Conservation (phyloP, 441 rosid genomes). For the Syzygium malaccense region DNA sequence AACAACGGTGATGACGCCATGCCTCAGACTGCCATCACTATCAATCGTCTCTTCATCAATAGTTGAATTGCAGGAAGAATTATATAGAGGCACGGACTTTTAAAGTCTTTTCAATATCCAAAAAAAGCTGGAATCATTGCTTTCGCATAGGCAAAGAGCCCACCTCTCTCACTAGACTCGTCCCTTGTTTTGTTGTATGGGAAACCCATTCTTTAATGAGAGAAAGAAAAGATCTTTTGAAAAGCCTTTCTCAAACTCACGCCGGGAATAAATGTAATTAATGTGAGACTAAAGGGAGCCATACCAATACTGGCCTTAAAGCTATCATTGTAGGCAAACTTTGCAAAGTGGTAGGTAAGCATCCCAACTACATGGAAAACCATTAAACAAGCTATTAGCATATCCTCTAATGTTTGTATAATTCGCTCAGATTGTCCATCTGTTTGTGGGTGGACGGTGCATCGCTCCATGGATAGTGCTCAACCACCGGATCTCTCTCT, state of each 20-base stretch:
- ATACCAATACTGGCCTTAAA: neutral
- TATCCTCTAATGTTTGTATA: neutral
- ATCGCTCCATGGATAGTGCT: no score
- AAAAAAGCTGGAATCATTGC: neutral
- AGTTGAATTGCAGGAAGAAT: neutral
- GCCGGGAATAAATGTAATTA: no score
- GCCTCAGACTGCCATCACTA: no score
- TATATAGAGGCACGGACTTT: neutral
- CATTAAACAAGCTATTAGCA: neutral
- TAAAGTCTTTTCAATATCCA: neutral
- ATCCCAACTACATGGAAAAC: neutral
- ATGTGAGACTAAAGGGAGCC: neutral
- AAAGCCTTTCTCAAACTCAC: neutral
- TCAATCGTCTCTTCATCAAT: no score
- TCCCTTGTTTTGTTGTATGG: neutral
- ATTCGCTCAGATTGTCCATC: neutral
- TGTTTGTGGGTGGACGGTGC: neutral
- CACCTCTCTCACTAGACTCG: neutral
- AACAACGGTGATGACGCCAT: no score
- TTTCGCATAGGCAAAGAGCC: rapidly evolving
- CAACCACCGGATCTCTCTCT: no score
- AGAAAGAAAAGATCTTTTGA: neutral
- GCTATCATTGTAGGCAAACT: neutral
- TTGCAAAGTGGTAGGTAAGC: neutral
- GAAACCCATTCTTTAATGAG: neutral